Base-by-base conservation (phyloP, 768 basidiomycete genomes). In the Cystofilobasidium capitatum region DNA sequence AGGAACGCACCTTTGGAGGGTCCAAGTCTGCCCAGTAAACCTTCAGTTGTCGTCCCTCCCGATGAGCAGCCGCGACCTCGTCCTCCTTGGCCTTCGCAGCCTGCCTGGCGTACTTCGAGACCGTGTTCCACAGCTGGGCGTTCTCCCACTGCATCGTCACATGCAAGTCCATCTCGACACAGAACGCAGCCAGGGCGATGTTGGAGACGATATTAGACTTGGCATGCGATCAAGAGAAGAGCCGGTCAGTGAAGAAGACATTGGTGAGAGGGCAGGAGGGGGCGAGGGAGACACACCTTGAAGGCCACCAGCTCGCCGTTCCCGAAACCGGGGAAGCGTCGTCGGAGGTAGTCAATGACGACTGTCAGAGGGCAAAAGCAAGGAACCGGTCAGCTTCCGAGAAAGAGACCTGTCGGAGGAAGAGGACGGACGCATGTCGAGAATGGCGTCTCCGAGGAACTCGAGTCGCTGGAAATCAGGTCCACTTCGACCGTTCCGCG, bases 201-300 rank as follows among this genome's bases (percentile, higher is more conserved):
- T 91, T 91, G 5, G 88, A 88, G 33, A 91, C 88, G 88, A 91
- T 91, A 10, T 87, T 86, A 35, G 84, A 83, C 89, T 91, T n/a
- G n/a, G n/a, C n/a, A n/a, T n/a, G n/a, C n/a, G n/a, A n/a, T n/a
- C n/a, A n/a, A n/a, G 57, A 42, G 22, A 24, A 17, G 20, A 35
- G 35, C n/a, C 37, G 44, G 26, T 64, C 9, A 44, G 24, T 9
- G 44, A 55, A 12, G 39, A 31, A 64, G 24, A 8, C 47, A 22
- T n/a, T n/a, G 17, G 5, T 14, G 17, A n/a, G 22, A 29, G 6
- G 44, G 33, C 1, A 22, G 40, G 22, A 9, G 10, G 54, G 22
- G 2, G 13, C 8, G 33, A 39, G 29, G 12, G n/a, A 36, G 24
- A 49, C 73, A 12, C 71, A 84, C 89, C 82, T 91, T 92, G 26